Conservation (phyloP, 2,329 filamentous ascomycete species). For the Fusarium duplospermum region DNA sequence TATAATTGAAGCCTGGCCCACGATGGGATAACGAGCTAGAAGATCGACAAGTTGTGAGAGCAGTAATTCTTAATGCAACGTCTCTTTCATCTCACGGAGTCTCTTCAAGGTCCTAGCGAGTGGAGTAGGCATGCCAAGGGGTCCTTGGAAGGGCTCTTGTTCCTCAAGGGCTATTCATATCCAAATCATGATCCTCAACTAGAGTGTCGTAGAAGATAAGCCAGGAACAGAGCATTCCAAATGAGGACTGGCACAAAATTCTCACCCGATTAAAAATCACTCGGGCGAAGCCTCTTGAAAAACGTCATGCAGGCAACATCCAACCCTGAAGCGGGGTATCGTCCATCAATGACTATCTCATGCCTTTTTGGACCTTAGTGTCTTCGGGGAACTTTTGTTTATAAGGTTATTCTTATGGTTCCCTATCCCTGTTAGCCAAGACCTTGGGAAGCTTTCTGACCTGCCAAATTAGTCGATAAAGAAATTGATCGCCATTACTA, state of each 20-base stretch:
- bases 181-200: too few relatives aligned
- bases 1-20: too few relatives aligned
- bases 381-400: conserved; percentile 27
- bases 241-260: background rate
- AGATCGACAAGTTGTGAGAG: too few relatives aligned
- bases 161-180: too few relatives aligned
- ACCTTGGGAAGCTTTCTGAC: conserved; percentile 7
- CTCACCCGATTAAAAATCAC: background rate
- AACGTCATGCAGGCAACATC: background rate
- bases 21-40: too few relatives aligned
- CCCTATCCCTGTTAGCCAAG: conserved; percentile 18
- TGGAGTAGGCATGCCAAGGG: too few relatives aligned
- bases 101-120: too few relatives aligned
- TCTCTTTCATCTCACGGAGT: too few relatives aligned
- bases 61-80: too few relatives aligned
- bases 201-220: too few relatives aligned
- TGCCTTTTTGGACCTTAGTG: conserved; percentile 20
- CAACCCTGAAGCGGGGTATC: background rate
- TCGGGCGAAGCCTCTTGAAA: background rate
- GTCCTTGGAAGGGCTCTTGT: too few relatives aligned
- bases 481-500: background rate
- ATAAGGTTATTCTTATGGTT: conserved; percentile 37
- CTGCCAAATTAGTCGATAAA: conserved; percentile 22
- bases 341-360: background rate
- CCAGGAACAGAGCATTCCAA: too few relatives aligned